Conservation (phyloP, 768 basidiomycete genomes). For the Agaricus sinodeliciosus region DNA sequence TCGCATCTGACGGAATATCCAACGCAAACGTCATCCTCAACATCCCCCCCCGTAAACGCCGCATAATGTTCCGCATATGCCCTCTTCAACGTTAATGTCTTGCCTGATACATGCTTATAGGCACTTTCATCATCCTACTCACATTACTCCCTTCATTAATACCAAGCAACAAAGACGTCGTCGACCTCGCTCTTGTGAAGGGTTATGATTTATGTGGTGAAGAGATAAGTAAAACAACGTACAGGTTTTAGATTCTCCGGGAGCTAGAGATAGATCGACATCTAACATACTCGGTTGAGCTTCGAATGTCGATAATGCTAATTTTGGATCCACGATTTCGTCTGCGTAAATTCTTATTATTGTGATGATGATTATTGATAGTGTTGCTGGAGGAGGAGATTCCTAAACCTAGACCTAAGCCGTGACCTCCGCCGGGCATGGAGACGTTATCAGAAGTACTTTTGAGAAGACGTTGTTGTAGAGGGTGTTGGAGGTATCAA, state of each 20-base stretch:
- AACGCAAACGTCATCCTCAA: constrained; percentile 80
- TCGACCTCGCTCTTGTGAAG: constrained; percentile 38
- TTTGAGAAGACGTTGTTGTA: neutral
- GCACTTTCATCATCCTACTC: constrained; percentile 84
- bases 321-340: constrained; percentile 46
- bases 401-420: constrained; percentile 19
- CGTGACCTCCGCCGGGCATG: constrained; percentile 12
- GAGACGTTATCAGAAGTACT: neutral
- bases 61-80: constrained; percentile 85
- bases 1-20: constrained; percentile 89
- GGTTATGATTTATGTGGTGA: constrained; percentile 4
- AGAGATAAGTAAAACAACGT: constrained; percentile 23
- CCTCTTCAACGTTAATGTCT: constrained; percentile 55
- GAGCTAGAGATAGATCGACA: constrained; percentile 73
- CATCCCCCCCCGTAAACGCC: constrained; percentile 63
- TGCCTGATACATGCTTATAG: constrained; percentile 85
- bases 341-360: no score
- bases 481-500: constrained; percentile 2
- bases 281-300: constrained; percentile 83
- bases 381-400: constrained; percentile 4
- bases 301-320: constrained; percentile 78
- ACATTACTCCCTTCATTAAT: constrained; percentile 39
- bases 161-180: no score
- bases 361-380: no score
- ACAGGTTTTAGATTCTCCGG: constrained; percentile 87